phyloP scores from a whole-genome alignment of 1,284 basidiomycete species.

The Trichosporon coremiiforme region DNA sequence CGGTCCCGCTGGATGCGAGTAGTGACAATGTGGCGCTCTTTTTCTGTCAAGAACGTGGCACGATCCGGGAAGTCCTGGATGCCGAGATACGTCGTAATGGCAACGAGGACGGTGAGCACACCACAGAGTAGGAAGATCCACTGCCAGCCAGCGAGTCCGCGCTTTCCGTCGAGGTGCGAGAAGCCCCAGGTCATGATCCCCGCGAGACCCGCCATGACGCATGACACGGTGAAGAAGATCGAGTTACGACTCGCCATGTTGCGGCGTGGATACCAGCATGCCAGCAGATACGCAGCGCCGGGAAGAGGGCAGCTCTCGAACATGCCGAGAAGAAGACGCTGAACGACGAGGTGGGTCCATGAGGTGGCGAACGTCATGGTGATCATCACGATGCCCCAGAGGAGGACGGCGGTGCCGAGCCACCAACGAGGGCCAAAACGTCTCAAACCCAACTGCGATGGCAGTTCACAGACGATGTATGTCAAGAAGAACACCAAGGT shows the following conservation, averaged over 20 bases:
- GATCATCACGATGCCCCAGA: constrained; percentile 56
- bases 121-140: constrained; percentile 24
- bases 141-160: constrained; percentile 19
- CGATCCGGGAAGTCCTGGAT: constrained; percentile 59
- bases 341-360: constrained; percentile 53
- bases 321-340: constrained; percentile 55
- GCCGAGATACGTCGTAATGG: constrained; percentile 39
- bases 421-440: constrained; percentile 29
- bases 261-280: constrained; percentile 57
- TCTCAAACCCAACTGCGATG: constrained; percentile 36
- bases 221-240: constrained; percentile 22
- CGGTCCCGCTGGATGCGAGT: constrained; percentile 58
- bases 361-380: constrained; percentile 49
- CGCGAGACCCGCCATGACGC: constrained; percentile 28
- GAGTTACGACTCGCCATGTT: constrained; percentile 50
- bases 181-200: constrained; percentile 25
- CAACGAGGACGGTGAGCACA: constrained; percentile 37
- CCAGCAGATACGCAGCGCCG: constrained; percentile 56
- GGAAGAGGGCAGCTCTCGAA: constrained; percentile 54
- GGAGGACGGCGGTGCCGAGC: constrained; percentile 29
- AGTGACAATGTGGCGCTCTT: constrained; percentile 54
- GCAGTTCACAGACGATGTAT: not conserved
- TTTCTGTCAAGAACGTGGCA: constrained; percentile 55
- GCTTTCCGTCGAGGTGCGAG: constrained; percentile 22
- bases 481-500: constrained; percentile 43